Percentiles rank a stretch among this genome's conserved stretches.
phyloP scores from a whole-genome alignment of 2,329 filamentous ascomycete genomes.

The Penicillium sp. region DNA sequence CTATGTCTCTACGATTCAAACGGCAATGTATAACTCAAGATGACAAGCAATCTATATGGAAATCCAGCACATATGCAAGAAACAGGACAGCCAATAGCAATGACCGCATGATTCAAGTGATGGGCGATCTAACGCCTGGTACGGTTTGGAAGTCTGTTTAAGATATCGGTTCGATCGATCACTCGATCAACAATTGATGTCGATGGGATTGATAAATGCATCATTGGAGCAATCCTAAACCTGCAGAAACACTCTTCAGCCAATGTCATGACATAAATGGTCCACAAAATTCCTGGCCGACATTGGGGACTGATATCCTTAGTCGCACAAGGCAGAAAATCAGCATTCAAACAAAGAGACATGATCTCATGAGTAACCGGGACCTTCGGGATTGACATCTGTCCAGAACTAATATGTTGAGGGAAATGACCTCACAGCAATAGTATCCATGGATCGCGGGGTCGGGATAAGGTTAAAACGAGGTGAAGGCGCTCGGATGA shows the following conservation, averaged over 20 bases:
- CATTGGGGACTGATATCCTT: background rate
- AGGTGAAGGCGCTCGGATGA: constrained; percentile 3
- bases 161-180: background rate
- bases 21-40: no score
- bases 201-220: background rate
- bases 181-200: background rate
- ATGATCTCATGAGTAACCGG: constrained; percentile 15
- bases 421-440: constrained; percentile 11
- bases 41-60: no score
- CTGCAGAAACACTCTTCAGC: background rate
- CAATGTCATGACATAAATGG: constrained; percentile 9
- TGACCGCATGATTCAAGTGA: background rate
- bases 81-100: no score
- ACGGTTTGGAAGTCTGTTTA: background rate
- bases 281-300: background rate
- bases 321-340: background rate
- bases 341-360: background rate
- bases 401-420: background rate
- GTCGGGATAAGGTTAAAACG: constrained; percentile 5
- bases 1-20: no score
- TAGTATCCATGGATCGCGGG: constrained; percentile 12
- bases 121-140: background rate
- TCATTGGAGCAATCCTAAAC: background rate
- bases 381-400: constrained; percentile 7
- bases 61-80: no score